Conservation (phyloP, 345 rosid species). For the Bruguiera gymnorhiza region DNA sequence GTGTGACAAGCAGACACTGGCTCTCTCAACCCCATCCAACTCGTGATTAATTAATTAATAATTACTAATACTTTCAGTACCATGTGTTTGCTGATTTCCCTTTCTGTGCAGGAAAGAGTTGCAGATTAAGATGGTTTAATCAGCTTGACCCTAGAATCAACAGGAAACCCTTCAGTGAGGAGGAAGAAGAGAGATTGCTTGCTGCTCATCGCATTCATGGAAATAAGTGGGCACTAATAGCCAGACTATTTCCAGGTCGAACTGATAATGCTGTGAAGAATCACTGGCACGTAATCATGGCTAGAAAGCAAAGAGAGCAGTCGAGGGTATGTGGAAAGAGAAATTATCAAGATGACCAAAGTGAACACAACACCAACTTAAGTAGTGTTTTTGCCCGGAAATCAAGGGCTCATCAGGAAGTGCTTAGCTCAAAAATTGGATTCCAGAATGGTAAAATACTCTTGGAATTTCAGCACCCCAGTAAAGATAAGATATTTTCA, state of each 20-base stretch:
- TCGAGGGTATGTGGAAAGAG: conserved; percentile 11
- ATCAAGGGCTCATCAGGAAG: too few species aligned
- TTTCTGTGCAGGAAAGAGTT: conserved; percentile 30
- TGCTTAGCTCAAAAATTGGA: neutral
- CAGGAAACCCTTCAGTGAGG: conserved; percentile 30
- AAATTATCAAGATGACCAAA: neutral
- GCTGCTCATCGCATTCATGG: conserved; percentile 32
- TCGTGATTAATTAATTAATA: neutral
- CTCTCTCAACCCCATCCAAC: neutral
- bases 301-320: conserved; percentile 20
- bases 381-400: too few species aligned
- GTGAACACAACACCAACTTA: neutral
- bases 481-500: neutral
- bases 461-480: neutral
- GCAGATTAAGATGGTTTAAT: conserved; percentile 39
- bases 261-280: conserved; percentile 38
- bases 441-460: neutral
- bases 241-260: conserved; percentile 34
- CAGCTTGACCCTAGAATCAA: conserved; percentile 36
- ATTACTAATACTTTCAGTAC: neutral
- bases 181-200: conserved; percentile 29
- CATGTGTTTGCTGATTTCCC: neutral
- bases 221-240: conserved; percentile 32
- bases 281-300: conserved; percentile 35
- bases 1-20: too few species aligned